Evolutionary conservation across 768 basidiomycete genomes (phyloP).

Genomic region (Termitomyces sp.): DNA sequence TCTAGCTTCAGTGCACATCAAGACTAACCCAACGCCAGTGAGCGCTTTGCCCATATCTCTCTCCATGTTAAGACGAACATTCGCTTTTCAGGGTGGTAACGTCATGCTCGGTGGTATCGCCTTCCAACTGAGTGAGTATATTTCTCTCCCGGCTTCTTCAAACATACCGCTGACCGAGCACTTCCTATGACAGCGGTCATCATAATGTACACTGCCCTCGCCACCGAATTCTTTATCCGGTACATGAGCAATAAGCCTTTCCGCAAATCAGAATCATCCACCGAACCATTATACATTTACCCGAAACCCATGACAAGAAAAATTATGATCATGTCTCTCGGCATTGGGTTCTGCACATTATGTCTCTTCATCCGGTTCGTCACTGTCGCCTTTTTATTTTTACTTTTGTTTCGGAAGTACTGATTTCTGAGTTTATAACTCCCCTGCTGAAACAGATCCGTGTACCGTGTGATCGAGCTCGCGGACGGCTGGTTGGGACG

Average conservation of each 20-base stretch:
- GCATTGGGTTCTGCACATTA: slow-evolving; percentile 31
- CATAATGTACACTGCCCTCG: slow-evolving; percentile 32
- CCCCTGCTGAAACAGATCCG: slow-evolving; percentile 11
- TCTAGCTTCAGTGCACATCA: slow-evolving; percentile 24
- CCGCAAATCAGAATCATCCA: slow-evolving; percentile 2
- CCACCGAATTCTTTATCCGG: slow-evolving; percentile 40
- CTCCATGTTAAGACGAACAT: no score
- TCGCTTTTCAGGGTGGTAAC: slow-evolving; percentile 17
- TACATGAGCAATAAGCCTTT: slow-evolving; percentile 31
- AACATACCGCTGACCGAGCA: background rate
- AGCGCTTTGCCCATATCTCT: background rate
- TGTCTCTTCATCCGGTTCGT: slow-evolving; percentile 42
- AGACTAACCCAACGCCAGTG: slow-evolving; percentile 14
- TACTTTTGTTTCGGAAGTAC: background rate
- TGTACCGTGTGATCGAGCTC: slow-evolving; percentile 50
- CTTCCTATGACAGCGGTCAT: slow-evolving; percentile 30
- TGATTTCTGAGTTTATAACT: background rate
- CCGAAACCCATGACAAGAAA: slow-evolving; percentile 11
- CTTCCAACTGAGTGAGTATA: slow-evolving; percentile 43
- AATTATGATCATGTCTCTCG: slow-evolving; percentile 27
- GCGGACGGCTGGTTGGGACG: slow-evolving; percentile 44
- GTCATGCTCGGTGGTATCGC: slow-evolving; percentile 58
- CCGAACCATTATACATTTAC: background rate
- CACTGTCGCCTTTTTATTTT: background rate
- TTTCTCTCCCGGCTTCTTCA: background rate